A percentile compares a stretch with the other conserved stretches of the same genome.
Evolutionary conservation across 495 filamentous ascomycete species (phyloP).

Genomic region (Hapsidospora chrysogenum): DNA sequence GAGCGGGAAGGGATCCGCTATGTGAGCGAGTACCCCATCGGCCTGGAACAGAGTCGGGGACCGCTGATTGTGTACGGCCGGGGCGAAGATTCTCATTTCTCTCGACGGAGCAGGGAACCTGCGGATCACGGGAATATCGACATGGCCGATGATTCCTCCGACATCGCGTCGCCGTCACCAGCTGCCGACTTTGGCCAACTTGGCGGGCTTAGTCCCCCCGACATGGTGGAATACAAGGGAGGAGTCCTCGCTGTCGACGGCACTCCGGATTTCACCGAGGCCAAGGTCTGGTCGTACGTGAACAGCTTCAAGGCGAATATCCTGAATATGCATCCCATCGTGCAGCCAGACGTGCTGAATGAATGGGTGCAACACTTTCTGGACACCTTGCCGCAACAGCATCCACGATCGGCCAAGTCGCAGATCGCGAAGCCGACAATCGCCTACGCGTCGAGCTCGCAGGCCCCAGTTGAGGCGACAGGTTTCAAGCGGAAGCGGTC

Average conservation of each 20-base stretch:
- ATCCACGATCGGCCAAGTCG: constrained; percentile 1
- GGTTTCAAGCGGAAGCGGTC: constrained; percentile 44
- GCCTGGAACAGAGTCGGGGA: constrained; percentile 59
- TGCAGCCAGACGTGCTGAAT: constrained; percentile 33
- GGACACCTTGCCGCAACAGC: constrained; percentile 14
- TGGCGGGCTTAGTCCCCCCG: constrained; percentile 24
- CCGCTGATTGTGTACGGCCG: constrained; percentile 60
- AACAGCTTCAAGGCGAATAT: constrained; percentile 63
- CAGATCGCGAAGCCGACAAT: constrained; percentile 8
- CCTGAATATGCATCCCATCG: constrained; percentile 79
- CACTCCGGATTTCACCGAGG: constrained; percentile 43
- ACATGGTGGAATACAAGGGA: constrained; percentile 14
- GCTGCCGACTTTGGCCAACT: constrained; percentile 31
- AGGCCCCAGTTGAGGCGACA: constrained; percentile 15
- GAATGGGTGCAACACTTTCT: constrained; percentile 33
- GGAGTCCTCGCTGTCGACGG: constrained; percentile 41
- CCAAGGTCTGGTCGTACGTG: constrained; percentile 45
- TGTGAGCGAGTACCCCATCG: constrained; percentile 45
- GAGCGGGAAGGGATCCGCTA: constrained; percentile 37
- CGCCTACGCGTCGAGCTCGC: constrained; percentile 2
- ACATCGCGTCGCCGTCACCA: constrained; percentile 29
- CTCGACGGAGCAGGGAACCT: constrained; percentile 8
- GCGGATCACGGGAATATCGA: constrained; percentile 10
- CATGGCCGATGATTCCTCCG: constrained; percentile 23
- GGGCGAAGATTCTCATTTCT: constrained; percentile 49